Evolutionary conservation across 345 rosid species (phyloP).

Genomic region (Lumnitzera littorea): DNA sequence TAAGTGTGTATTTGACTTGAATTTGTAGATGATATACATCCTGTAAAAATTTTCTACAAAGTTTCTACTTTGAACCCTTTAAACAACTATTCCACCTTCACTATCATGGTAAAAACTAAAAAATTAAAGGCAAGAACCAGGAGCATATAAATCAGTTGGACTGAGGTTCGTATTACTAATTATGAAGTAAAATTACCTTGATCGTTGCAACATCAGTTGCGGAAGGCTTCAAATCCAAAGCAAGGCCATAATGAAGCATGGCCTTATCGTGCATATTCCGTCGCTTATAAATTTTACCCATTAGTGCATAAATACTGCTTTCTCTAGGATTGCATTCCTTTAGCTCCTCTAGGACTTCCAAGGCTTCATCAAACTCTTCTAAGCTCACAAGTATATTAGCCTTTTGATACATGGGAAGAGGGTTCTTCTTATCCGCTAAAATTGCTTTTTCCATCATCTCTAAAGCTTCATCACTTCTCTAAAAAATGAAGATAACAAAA

Average conservation of each 20-base stretch:
- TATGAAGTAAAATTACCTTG: conserved; percentile 41
- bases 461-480: conserved; percentile 89
- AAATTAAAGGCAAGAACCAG: neutral
- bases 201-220: conserved; percentile 86
- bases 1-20: no score
- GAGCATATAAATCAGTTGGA: neutral
- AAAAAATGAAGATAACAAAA: conserved; percentile 11
- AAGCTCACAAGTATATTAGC: conserved; percentile 75
- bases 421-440: conserved; percentile 82
- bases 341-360: conserved; percentile 86
- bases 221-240: conserved; percentile 95
- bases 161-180: no score
- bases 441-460: conserved; percentile 90
- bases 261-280: conserved; percentile 75
- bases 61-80: no score
- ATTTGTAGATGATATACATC: no score
- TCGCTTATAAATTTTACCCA: conserved; percentile 86
- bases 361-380: conserved; percentile 78
- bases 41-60: no score
- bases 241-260: conserved; percentile 89
- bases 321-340: conserved; percentile 91
- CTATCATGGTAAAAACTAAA: no score
- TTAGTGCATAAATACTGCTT: conserved; percentile 87
- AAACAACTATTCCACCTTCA: no score
- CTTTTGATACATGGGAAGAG: conserved; percentile 98